Conservation (phyloP, 2,329 filamentous ascomycete genomes). For the Fusarium chlamydosporum region DNA sequence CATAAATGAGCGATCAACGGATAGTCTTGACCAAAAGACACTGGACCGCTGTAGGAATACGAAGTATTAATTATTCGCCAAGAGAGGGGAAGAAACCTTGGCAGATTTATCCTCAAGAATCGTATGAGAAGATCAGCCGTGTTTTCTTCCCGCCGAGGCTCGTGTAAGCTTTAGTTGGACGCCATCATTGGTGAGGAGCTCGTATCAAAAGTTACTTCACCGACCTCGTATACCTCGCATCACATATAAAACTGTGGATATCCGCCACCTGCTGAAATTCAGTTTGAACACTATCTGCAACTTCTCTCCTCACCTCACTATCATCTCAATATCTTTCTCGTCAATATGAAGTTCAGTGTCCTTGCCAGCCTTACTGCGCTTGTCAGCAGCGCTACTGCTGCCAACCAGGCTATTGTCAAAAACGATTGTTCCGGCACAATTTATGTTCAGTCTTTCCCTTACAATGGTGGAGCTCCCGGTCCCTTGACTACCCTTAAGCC, state of each 20-base stretch:
- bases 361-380: conserved; percentile 52
- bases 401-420: conserved; percentile 56
- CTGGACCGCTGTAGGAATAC: not conserved
- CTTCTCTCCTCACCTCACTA: not conserved
- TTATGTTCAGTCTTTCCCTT: conserved; percentile 43
- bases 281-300: not conserved
- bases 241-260: not conserved
- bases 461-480: conserved; percentile 46
- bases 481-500: conserved; percentile 53
- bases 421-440: conserved; percentile 55
- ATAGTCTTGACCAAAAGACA: not conserved
- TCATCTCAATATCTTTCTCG: not conserved
- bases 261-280: no score
- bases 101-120: no score
- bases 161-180: not conserved
- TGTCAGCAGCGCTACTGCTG: conserved; percentile 50
- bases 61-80: not conserved
- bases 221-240: no score
- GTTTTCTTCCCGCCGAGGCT: not conserved
- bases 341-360: conserved; percentile 52
- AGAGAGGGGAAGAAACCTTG: no score
- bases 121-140: no score
- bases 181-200: not conserved
- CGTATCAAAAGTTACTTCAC: not conserved
- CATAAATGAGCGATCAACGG: not conserved